These are phyloP conservation scores for Amaranthus hypochondriacus DNA, from an alignment of 148 eudicot genomes.

Conservation along the genomic window DNA sequence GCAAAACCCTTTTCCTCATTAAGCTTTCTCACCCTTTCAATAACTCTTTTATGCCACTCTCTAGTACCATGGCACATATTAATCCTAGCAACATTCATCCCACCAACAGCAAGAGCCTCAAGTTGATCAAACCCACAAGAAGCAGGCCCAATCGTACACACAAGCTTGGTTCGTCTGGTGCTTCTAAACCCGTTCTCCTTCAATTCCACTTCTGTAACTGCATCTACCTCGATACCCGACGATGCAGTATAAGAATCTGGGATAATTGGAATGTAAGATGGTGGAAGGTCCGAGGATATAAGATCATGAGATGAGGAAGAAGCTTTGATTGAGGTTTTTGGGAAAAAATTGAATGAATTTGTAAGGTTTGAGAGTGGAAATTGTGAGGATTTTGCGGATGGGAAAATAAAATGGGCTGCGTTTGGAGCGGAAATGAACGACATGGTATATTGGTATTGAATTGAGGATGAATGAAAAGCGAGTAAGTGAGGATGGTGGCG, in stretches of 20 bases:
- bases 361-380: no score
- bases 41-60: constrained; percentile 77
- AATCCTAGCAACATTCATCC: constrained; percentile 91
- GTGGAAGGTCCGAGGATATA: no score
- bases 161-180: constrained; percentile 75
- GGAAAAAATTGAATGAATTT: no score
- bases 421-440: no score
- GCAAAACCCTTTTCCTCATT: constrained; percentile 90
- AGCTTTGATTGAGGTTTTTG: no score
- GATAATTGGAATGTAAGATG: no score
- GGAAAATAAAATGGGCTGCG: no score
- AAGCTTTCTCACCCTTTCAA: constrained; percentile 65
- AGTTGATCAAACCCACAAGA: constrained; percentile 71
- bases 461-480: no score
- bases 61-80: constrained; percentile 95
- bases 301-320: no score
- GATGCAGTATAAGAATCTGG: background rate
- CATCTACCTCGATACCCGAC: constrained; percentile 49
- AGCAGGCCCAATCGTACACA: constrained; percentile 76
- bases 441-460: no score
- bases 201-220: constrained; percentile 82
- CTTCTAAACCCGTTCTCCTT: constrained; percentile 92
- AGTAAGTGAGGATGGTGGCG: no score
- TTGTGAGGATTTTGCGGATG: no score
- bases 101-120: constrained; percentile 84